Evolutionary conservation across 176 grass and related monocot species (phyloP).

Genomic region (Oryza coarctata): DNA sequence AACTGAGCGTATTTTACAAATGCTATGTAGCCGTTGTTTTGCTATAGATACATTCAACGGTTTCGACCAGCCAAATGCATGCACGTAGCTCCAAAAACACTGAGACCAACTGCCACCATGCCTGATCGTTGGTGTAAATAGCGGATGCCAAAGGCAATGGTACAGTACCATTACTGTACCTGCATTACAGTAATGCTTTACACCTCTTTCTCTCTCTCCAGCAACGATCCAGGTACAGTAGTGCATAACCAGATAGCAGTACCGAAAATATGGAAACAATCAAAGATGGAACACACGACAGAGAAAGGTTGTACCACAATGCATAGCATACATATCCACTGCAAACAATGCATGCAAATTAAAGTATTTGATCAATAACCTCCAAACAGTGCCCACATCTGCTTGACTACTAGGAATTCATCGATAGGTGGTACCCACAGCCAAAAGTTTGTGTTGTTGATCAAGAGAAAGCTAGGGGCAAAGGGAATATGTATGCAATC

Average conservation of each 20-base stretch:
- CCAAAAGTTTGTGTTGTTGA: background rate
- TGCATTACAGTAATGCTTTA: background rate
- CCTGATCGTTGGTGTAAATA: background rate
- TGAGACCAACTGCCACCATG: conserved; percentile 35
- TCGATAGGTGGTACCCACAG: background rate
- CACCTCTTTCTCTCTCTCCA: background rate
- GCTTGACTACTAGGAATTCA: background rate
- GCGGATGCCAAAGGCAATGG: conserved; percentile 17
- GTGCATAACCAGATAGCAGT: background rate
- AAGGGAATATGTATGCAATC: background rate
- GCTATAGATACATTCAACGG: background rate
- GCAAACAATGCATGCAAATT: background rate
- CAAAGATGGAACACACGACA: background rate
- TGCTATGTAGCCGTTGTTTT: too few species aligned
- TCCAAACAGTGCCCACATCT: background rate
- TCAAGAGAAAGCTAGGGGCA: background rate
- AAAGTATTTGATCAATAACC: background rate
- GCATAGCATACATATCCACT: background rate
- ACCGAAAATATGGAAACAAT: background rate
- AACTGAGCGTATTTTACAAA: too few species aligned
- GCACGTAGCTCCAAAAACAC: conserved; percentile 37
- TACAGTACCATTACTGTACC: background rate
- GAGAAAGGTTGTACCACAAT: background rate
- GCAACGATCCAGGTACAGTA: background rate
- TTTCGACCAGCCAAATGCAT: background rate